Evolutionary conservation across 2,329 filamentous ascomycete genomes (phyloP), one percentile per base, ranked within the genome.

Genomic region (Monascus ruber): DNA sequence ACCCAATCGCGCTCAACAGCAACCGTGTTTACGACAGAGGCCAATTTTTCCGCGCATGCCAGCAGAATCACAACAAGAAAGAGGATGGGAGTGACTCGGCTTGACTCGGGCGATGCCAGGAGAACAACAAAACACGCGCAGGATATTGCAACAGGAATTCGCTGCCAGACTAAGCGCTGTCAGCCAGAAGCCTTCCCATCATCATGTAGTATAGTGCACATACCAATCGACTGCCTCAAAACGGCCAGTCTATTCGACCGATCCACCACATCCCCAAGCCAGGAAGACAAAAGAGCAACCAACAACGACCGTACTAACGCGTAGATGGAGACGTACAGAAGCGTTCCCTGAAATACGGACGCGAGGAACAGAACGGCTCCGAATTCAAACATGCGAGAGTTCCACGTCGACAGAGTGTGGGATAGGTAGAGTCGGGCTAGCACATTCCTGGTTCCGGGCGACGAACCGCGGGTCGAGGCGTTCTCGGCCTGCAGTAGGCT

Each of bases 1-100:
- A 62, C 55, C 80, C 81, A 84, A 49, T 85, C 81, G 49, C 76
- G 67, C 56, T 85, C 81, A 0, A 85, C 69, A 0, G 81, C 68
- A 1, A 85, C 71, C 2, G 74, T 64, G 50, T 83, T 85, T 60
- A 77, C 67, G 6, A 80, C 67, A 3, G 77, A 69, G 11, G 66
- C 68, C 4, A 83, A 58, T 54, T 85, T 85, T 58, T 85, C 82
- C 2, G 78, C 51, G 41, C 79, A 81, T 0, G 78, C 77, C 35
- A 83, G 59, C 0, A 72, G 7, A 0, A 72, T 64, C 6, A 62
- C 51, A 7, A 52, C 11, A 2, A 47, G 47, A 42, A 64, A 45
- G 2, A 64, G 39, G 0, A 59, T 34, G 5, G 29, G 28, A 34
- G 25, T 31, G n/a, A 41, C 26, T 33, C 24, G 10, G 17, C 17